Base-by-base conservation (phyloP, 441 rosid species). In the Jatropha podagrica region DNA sequence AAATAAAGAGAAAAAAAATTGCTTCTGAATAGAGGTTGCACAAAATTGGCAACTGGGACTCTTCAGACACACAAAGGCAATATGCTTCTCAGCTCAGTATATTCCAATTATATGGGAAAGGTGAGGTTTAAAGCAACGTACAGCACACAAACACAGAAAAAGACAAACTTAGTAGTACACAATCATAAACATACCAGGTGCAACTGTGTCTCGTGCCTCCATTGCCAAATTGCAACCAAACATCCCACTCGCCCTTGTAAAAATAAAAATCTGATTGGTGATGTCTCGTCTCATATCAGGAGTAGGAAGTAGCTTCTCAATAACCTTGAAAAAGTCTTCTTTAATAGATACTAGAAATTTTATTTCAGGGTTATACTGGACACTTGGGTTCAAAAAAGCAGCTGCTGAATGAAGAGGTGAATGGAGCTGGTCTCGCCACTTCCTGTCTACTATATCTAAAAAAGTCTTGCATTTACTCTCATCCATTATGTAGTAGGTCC, bases 381-480 rank as follows among this genome's bases (percentile, higher is more conserved):
- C 88, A 73, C 86, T 80, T 3, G 95, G 98, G 83, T 93, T 93
- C 83, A 93, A 80, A 78, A 87, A 93, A 49, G 97, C 95, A 42
- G 92, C 97, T 69, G 95, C 95, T 18, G 98, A 84, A 84, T 93
- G 97, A 64, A 93, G 84, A 83, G 95, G 92, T 0, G 95, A 90
- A 82, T 89, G 93, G 55, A 91, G 89, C 76, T 91, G 94, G 60
- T 88, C 97, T 82, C 89, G 67, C 95, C 95, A 93, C 79, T 86
- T 86, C 59, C 95, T 79, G 78, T 93, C 95, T 32, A 93, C 94
- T 44, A 91, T 91, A 71, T 91, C 94, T 65, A 87, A 83, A 70
- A 93, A 88, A 4, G 85, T 88, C 86, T 88, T 90, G 79, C 94
- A 90, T 89, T 93, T 93, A 48, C 81, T 83, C 83, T 93, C 97